These are phyloP conservation scores for Modicella reniformis DNA, from an alignment of 371 early-diverging fungal genomes.

Conservation along the genomic window DNA sequence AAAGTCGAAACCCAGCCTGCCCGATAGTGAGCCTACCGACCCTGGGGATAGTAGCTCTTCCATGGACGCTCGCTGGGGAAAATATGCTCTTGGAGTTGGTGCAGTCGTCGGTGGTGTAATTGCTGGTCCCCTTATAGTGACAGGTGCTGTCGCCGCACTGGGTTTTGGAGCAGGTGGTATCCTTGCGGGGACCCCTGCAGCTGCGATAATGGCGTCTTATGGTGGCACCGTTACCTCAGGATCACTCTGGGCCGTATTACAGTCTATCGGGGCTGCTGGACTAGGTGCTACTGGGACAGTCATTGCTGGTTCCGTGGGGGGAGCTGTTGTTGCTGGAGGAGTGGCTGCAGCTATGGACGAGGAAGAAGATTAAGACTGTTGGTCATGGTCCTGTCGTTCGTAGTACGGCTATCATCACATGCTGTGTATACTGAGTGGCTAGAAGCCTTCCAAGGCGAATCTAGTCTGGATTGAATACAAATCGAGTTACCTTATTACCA, in stretches of 20 bases:
- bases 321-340: background rate
- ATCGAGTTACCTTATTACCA: too few species aligned
- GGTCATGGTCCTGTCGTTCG: too few species aligned
- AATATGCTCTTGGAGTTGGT: background rate
- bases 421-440: too few species aligned
- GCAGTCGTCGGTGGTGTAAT: background rate
- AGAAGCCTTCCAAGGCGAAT: too few species aligned
- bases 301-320: background rate
- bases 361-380: background rate
- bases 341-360: background rate
- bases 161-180: slow-evolving; percentile 20
- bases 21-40: background rate
- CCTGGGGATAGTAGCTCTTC: background rate
- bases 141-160: background rate
- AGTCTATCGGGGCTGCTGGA: slow-evolving; percentile 32
- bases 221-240: slow-evolving; percentile 18
- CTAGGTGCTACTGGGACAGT: background rate
- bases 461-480: too few species aligned
- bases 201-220: slow-evolving; percentile 29
- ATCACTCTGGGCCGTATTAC: slow-evolving; percentile 22
- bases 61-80: background rate
- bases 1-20: too few species aligned
- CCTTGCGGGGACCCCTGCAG: slow-evolving; percentile 12
- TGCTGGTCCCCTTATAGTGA: background rate
- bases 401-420: too few species aligned